A percentile compares a stretch with the other conserved stretches of the same genome.
Evolutionary conservation across 305 asterid genomes (phyloP).

Genomic region (Coffea humblotiana): DNA sequence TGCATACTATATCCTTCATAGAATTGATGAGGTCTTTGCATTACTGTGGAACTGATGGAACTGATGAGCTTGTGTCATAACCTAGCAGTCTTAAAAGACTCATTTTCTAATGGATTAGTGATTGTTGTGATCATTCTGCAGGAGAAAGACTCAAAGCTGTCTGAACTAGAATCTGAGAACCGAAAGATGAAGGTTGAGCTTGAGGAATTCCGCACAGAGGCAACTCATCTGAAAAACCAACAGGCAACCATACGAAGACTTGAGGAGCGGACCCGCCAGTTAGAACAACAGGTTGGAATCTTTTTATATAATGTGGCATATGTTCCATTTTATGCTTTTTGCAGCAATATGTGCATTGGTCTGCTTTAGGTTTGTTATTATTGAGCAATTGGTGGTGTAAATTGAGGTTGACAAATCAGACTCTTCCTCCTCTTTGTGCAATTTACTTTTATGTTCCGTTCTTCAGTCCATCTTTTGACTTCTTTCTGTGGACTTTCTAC

Average conservation of each 20-base stretch:
- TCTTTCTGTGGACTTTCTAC: neutral
- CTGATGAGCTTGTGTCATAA: neutral
- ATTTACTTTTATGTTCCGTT: neutral
- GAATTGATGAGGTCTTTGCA: neutral
- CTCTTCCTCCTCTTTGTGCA: neutral
- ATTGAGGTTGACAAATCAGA: neutral
- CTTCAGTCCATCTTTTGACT: neutral
- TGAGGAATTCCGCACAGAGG: conserved; percentile 94
- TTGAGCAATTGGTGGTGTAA: neutral
- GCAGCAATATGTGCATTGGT: neutral
- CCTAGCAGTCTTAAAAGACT: neutral
- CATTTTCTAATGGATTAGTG: conserved; percentile 3
- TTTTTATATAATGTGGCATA: neutral
- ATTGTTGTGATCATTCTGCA: conserved; percentile 32
- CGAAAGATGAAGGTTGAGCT: conserved; percentile 99
- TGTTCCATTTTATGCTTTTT: neutral
- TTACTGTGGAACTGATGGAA: neutral
- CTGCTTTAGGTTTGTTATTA: neutral
- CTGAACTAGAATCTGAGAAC: conserved; percentile 92
- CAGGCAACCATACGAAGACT: conserved; percentile 98
- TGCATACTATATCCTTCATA: neutral
- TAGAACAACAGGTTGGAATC: conserved; percentile 87
- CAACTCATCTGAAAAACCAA: conserved; percentile 95
- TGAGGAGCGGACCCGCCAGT: conserved; percentile 96
- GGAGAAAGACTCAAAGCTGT: conserved; percentile 88